These are phyloP conservation scores for Trametes elegans DNA, from an alignment of 768 basidiomycete species.

Conservation along the genomic window DNA sequence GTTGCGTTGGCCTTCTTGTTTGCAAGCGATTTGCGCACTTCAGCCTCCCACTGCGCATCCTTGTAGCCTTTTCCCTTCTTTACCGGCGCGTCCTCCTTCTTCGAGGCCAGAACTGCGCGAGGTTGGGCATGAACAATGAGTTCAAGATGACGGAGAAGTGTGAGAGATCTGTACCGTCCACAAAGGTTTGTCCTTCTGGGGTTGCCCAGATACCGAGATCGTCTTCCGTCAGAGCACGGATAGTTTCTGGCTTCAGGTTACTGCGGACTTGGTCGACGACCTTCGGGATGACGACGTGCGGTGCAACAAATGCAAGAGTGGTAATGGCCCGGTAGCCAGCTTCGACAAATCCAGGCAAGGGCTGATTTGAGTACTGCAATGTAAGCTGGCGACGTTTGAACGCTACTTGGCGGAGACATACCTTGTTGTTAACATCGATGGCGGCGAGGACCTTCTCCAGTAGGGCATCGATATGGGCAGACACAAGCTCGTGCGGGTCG, in stretches of 20 bases:
- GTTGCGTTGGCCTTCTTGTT: conserved; percentile 54
- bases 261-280: conserved; percentile 62
- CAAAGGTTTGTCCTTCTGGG: conserved; percentile 74
- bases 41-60: conserved; percentile 93
- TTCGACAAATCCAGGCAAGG: conserved; percentile 40
- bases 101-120: conserved; percentile 69
- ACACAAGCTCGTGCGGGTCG: conserved; percentile 66
- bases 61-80: conserved; percentile 86
- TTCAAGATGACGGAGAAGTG: too few species aligned
- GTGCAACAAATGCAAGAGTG: conserved; percentile 80
- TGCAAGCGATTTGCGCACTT: conserved; percentile 82
- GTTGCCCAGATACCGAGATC: conserved; percentile 87
- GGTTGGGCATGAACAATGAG: too few species aligned
- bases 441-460: conserved; percentile 50
- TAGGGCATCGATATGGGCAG: conserved; percentile 46
- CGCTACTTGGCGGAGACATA: conserved; percentile 26
- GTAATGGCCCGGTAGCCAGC: conserved; percentile 75
- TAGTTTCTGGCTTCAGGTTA: conserved; percentile 60
- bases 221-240: conserved; percentile 63
- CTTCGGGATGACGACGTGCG: conserved; percentile 61
- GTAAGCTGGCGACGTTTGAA: not conserved
- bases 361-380: conserved; percentile 1
- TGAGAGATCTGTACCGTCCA: conserved; percentile 59
- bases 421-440: conserved; percentile 47
- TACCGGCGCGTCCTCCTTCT: conserved; percentile 48